Conservation (phyloP, 257 asterid genomes). For the Ballota nigra region DNA sequence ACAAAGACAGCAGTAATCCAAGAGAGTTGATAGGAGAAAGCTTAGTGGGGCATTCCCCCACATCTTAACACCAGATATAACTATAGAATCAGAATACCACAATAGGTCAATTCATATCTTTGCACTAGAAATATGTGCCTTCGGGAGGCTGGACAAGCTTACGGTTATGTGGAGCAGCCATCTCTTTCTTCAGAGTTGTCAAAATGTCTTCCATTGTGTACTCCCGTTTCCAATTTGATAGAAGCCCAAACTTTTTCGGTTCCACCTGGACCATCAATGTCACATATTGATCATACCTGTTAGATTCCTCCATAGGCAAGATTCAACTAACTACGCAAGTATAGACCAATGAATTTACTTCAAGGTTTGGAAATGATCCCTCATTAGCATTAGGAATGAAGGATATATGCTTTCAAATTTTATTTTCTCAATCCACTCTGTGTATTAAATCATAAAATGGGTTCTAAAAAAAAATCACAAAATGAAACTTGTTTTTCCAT, state of each 20-base stretch:
- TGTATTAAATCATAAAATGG: too few relatives aligned
- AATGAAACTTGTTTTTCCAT: background rate
- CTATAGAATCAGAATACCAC: constrained; percentile 12
- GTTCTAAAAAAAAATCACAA: too few relatives aligned
- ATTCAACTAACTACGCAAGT: background rate
- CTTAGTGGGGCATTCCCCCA: constrained; percentile 14
- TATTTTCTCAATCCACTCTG: too few relatives aligned
- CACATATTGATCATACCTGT: background rate
- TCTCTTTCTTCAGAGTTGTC: constrained; percentile 39
- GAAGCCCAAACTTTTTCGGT: constrained; percentile 61
- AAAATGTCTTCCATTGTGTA: constrained; percentile 49
- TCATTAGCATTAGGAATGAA: too few relatives aligned
- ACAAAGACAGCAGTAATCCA: constrained; percentile 17
- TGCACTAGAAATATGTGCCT: constrained; percentile 73
- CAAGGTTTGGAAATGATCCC: background rate
- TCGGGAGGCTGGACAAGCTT: constrained; percentile 70
- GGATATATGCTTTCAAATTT: too few relatives aligned
- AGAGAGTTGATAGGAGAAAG: constrained; percentile 18
- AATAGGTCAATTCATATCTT: constrained; percentile 19
- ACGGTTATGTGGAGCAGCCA: constrained; percentile 38
- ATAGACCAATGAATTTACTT: background rate
- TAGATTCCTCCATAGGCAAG: too few relatives aligned
- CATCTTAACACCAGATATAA: constrained; percentile 21
- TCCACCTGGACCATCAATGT: constrained; percentile 52
- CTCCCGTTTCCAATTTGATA: constrained; percentile 82